Percentiles rank a stretch among this genome's conserved stretches.
phyloP scores from a whole-genome alignment of 306 rosid genomes.

The Rubus parviflorus region DNA sequence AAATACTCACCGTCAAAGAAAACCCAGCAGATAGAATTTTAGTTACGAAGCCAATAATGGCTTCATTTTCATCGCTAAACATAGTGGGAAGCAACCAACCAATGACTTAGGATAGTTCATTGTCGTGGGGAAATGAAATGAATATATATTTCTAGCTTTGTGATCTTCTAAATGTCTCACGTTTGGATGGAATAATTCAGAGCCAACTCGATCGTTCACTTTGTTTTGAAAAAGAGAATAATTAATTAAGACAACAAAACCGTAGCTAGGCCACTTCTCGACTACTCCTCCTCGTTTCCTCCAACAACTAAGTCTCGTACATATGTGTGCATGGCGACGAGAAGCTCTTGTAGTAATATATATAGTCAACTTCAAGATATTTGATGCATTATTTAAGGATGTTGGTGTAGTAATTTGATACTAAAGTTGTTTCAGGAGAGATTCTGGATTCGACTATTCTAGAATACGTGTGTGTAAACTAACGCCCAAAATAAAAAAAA shows the following conservation, averaged over 20 bases:
- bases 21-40: not conserved
- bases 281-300: not conserved
- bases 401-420: too few species aligned
- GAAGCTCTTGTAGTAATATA: not conserved
- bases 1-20: not conserved
- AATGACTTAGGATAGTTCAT: not conserved
- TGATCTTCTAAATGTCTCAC: not conserved
- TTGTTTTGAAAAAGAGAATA: not conserved
- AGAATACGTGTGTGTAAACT: too few species aligned
- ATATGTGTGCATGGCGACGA: not conserved
- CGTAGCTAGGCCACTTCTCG: too few species aligned
- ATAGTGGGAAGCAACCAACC: not conserved
- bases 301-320: not conserved
- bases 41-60: not conserved
- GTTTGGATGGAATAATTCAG: not conserved
- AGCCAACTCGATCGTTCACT: not conserved
- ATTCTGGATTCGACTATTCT: too few species aligned
- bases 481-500: too few species aligned
- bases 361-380: too few species aligned
- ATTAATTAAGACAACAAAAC: not conserved
- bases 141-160: not conserved
- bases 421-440: too few species aligned
- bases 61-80: not conserved
- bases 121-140: not conserved
- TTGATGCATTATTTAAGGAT: too few species aligned